Conservation (phyloP, 2,329 filamentous ascomycete genomes). For the Monilinia polystroma region DNA sequence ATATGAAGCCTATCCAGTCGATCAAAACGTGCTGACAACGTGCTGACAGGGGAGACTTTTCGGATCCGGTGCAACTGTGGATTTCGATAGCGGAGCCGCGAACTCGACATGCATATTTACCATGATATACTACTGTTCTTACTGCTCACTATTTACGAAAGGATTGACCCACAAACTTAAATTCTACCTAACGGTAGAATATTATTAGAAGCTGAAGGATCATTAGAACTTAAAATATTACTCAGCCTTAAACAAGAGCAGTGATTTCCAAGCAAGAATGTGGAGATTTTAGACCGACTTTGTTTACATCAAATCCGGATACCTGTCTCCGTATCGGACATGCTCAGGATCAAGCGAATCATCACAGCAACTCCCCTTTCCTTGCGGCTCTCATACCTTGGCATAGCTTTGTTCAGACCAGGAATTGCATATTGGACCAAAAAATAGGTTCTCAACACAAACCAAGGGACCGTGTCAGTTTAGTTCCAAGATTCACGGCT, state of each 20-base stretch:
- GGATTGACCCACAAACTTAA: background rate
- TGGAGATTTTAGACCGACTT: background rate
- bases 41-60: constrained; percentile 8
- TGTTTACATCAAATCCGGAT: background rate
- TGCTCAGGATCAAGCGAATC: constrained; percentile 4
- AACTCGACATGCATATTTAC: background rate
- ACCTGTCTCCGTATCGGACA: background rate
- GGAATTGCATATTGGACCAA: background rate
- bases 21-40: constrained; percentile 6
- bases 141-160: background rate
- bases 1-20: background rate
- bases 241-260: background rate
- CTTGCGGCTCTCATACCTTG: background rate
- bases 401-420: background rate
- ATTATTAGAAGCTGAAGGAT: background rate
- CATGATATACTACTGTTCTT: background rate
- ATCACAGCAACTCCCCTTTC: background rate
- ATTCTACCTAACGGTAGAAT: background rate
- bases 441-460: background rate
- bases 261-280: constrained; percentile 2
- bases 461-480: background rate
- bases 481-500: background rate
- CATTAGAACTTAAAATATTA: background rate
- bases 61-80: constrained; percentile 12
- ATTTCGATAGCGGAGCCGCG: background rate